Base-by-base conservation (phyloP, 2,329 filamentous ascomycete genomes). In the Alternaria infectoria region DNA sequence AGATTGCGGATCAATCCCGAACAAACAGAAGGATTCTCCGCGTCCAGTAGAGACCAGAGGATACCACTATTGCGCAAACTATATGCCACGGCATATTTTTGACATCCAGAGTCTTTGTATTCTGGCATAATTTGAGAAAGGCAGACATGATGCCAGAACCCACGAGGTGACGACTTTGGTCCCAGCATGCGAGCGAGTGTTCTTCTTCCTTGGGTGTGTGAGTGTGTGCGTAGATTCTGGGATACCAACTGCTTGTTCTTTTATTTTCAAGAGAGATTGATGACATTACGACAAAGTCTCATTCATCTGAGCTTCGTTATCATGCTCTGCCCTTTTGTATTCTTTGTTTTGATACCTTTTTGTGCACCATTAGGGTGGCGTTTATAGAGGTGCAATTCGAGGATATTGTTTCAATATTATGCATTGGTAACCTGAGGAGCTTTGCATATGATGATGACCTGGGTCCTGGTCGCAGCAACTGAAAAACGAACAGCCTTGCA, bases 361-460 rank as follows among this genome's bases (percentile, higher is more conserved):
- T 40, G 17, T 67, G 69, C 65, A 69, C 57, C 59, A 54, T 65
- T 69, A 73, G 72, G 71, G 65, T 56, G 71, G 73, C 66, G 73
- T 75, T 71, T 26, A 69, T 75, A 77, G 75, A 77, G 73, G 68
- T 74, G 69, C 26, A 58, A 44, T 59, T 21, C 51, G 26, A 55
- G 49, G 55, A 21, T 49, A 44, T 40, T 30, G 59, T 15, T 25
- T 45, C 45, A 11, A 52, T 51, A 21, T 32, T 55, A 62, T 50
- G 45, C 25, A 50, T 56, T 44, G 30, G 15, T 45, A 40, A 40
- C 25, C 19, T 5, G 7, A 23, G 9, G 9, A 21, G 8, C n/a
- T n/a, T 17, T 28, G 10, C n/a, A 17, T 12, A 1, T 17, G 36
- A 9, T 47, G 43, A 23, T 5, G 43, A 23, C 3, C 17, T 32